phyloP scores from a whole-genome alignment of 768 basidiomycete species.

The Serendipita sp. region DNA sequence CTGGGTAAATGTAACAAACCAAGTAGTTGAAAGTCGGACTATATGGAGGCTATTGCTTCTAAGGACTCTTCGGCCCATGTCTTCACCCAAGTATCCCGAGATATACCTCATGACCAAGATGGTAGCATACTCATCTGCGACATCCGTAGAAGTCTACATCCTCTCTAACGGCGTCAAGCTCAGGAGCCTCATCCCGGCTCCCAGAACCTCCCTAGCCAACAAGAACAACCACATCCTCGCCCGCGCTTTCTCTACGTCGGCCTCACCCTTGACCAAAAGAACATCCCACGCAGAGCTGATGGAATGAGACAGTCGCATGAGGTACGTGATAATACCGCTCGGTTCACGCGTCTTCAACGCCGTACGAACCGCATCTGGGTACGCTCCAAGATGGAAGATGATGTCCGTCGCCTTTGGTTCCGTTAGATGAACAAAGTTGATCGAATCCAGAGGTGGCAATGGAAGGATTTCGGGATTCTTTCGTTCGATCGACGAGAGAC shows the following conservation, averaged over 20 bases:
- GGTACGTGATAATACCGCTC: slow-evolving; percentile 78
- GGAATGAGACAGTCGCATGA: slow-evolving; percentile 71
- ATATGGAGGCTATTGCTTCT: no score
- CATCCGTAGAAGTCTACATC: no score
- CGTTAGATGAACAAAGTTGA: slow-evolving; percentile 49
- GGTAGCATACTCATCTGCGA: no score
- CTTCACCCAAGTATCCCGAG: no score
- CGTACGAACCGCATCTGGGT: slow-evolving; percentile 79
- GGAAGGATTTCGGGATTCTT: slow-evolving; percentile 81
- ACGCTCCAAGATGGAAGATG: slow-evolving; percentile 68
- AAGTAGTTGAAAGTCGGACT: no score
- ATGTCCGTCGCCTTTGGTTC: slow-evolving; percentile 74
- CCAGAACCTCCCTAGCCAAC: slow-evolving; percentile 79
- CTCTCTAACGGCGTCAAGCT: slow-evolving; percentile 81
- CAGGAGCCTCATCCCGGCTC: slow-evolving; percentile 68
- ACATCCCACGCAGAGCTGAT: slow-evolving; percentile 89
- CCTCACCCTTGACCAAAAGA: slow-evolving; percentile 70
- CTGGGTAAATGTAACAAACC: no score
- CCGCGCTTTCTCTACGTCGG: slow-evolving; percentile 44
- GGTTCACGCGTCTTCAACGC: slow-evolving; percentile 80
- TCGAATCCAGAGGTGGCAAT: slow-evolving; percentile 49
- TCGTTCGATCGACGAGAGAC: slow-evolving; percentile 74
- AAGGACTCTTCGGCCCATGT: no score
- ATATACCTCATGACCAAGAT: no score
- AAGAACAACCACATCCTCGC: slow-evolving; percentile 84